Conservation (phyloP, 805 yeast genomes). For the Candida manassasensis region DNA sequence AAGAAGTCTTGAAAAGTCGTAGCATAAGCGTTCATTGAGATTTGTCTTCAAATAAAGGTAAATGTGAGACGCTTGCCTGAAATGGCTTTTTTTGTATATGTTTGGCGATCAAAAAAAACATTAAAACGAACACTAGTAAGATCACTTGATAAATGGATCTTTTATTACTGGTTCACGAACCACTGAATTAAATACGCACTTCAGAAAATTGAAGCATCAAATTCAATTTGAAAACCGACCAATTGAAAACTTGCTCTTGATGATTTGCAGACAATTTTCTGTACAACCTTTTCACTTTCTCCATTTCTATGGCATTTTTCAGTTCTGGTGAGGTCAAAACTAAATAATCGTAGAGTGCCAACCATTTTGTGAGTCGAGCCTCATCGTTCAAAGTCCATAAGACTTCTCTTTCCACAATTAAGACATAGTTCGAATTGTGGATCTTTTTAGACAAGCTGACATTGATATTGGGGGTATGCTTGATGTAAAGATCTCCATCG, state of each 20-base stretch:
- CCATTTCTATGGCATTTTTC: conserved; percentile 5
- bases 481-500: conserved; percentile 7
- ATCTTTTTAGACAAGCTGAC: conserved; percentile 16
- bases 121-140: too few species aligned
- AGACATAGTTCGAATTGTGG: conserved; percentile 19
- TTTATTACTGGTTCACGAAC: too few species aligned
- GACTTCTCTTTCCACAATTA: conserved; percentile 4
- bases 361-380: conserved; percentile 27
- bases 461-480: conserved; percentile 14
- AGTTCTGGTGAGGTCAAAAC: conserved; percentile 8
- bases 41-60: too few species aligned
- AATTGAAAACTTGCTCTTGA: conserved; percentile 5
- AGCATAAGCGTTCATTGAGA: too few species aligned
- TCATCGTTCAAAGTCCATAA: conserved; percentile 23
- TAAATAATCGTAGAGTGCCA: conserved; percentile 34
- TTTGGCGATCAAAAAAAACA: too few species aligned
- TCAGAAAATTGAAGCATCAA: conserved; percentile 6
- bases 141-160: too few species aligned
- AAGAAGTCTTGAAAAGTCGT: too few species aligned
- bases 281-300: conserved; percentile 8
- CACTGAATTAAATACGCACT: conserved; percentile 1
- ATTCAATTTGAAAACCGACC: conserved; percentile 12
- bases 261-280: neutral
- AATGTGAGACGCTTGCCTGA: too few species aligned
- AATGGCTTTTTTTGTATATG: too few species aligned